These are phyloP conservation scores for Hypericum androsaemum DNA, from an alignment of 345 rosid species.

Conservation along the genomic window DNA sequence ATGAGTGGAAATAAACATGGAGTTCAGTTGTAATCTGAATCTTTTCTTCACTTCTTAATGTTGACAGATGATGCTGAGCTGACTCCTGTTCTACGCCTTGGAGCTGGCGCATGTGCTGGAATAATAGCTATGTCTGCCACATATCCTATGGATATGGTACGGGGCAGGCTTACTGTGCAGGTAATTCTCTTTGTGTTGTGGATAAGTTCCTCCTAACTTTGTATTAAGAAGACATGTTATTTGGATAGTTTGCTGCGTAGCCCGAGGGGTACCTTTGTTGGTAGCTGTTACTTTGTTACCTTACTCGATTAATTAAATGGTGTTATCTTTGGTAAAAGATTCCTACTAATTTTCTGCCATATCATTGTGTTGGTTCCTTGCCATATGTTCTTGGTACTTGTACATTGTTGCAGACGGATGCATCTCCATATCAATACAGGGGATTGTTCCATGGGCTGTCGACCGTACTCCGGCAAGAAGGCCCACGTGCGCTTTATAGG, in stretches of 20 bases:
- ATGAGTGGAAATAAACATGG: no score
- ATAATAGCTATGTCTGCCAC: constrained; percentile 93
- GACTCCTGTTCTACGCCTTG: constrained; percentile 81
- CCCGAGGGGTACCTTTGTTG: no score
- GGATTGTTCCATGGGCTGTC: constrained; percentile 78
- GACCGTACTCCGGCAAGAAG: constrained; percentile 67
- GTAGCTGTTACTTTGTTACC: neutral
- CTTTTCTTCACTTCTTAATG: neutral
- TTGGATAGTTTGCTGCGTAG: no score
- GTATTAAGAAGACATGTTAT: no score
- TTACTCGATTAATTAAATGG: constrained; percentile 9
- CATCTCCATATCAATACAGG: constrained; percentile 61
- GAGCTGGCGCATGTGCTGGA: constrained; percentile 93
- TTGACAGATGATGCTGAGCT: constrained; percentile 76
- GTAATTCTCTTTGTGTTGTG: constrained; percentile 30
- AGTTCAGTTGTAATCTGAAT: neutral
- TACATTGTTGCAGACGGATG: constrained; percentile 49
- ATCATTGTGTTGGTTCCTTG: no score
- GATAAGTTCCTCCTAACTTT: no score
- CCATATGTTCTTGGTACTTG: no score
- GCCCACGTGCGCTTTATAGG: constrained; percentile 86
- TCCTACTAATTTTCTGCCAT: constrained; percentile 1
- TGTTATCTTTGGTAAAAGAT: neutral
- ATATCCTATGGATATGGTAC: constrained; percentile 86
- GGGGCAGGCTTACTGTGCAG: constrained; percentile 88